Base-by-base conservation (phyloP, 148 eudicot species). In the Chenopodium album region DNA sequence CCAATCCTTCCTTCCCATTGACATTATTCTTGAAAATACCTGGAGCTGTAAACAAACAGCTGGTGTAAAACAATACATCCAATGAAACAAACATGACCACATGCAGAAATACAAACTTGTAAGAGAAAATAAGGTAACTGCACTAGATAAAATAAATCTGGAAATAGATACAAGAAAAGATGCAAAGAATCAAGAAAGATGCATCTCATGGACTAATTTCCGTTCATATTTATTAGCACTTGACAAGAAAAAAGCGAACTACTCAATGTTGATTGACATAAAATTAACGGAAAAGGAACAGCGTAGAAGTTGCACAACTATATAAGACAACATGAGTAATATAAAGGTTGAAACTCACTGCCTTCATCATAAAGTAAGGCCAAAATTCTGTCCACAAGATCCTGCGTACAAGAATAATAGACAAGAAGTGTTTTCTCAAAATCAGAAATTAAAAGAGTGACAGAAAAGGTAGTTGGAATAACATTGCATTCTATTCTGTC, bases 381-480 rank as follows among this genome's bases (percentile, higher is more conserved):
- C 87, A 92, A 29, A 81, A 95, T 88, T 80, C 96, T 86, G 82
- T 93, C 98, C 76, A 87, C 76, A 65, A 95, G 96, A 85, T 95
- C 98, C 98, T 95, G 82, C 85, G 80, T 83, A 71, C 67, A 59
- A 69, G 47, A 75, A 73, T 78, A 74, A 34, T 16, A 10, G 66
- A 77, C 29, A 70, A 2, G 31, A 75, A 31, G 41, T 22, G 11
- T 23, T 37, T 80, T 44, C 14, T n/a, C 29, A 80, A 29, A 73
- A 14, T 28, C 32, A 4, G 31, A 7, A 26, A 50, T 12, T 37
- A 28, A 1, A 50, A 64, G 66, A 50, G 47, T 63, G 37, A 34
- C n/a, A 52, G 12, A 7, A 52, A 48, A 20, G 14, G 62, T 23
- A 75, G 22, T 31, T 50, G 4, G 32, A 63, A 76, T 22, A 48